These are phyloP conservation scores for Chaetomium olivaceum DNA, from an alignment of 2,329 filamentous ascomycete species.

Conservation along the genomic window DNA sequence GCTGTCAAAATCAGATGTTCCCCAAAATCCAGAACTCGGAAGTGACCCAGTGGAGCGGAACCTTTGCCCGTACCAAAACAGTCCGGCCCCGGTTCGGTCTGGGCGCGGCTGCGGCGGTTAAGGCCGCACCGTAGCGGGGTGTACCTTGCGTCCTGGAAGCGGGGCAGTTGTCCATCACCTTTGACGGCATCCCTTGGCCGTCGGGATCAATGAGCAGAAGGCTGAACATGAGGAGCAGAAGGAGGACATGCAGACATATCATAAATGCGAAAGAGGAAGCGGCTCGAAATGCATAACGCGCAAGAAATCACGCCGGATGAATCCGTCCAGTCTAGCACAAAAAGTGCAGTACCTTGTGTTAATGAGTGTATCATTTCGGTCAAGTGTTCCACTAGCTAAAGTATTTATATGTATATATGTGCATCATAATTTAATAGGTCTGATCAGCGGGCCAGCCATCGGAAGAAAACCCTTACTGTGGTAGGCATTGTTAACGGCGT, in stretches of 20 bases:
- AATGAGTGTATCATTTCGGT: not conserved
- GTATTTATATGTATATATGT: not conserved
- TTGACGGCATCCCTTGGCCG: not conserved
- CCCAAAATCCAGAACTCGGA: slow-evolving; percentile 20
- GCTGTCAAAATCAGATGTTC: slow-evolving; percentile 31
- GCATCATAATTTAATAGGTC: not conserved
- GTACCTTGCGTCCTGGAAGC: slow-evolving; percentile 10
- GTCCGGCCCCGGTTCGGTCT: not conserved
- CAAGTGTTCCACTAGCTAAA: not conserved
- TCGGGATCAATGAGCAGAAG: not conserved
- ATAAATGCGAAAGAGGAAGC: not conserved
- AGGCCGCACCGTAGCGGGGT: not conserved
- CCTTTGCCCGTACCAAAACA: slow-evolving; percentile 19
- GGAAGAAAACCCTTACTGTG: not conserved
- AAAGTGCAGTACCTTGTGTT: not conserved
- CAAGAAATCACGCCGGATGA: not conserved
- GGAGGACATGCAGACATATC: too few species aligned
- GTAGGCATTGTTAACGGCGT: not conserved
- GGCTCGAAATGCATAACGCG: not conserved
- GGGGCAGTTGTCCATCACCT: not conserved
- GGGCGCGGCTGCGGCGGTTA: not conserved
- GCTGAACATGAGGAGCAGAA: not conserved
- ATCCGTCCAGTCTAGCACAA: not conserved
- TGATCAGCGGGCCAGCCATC: not conserved
- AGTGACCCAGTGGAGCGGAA: slow-evolving; percentile 15